These are phyloP conservation scores for Porcisia hertigi DNA, from an alignment of 208 protist species.

Conservation along the genomic window DNA sequence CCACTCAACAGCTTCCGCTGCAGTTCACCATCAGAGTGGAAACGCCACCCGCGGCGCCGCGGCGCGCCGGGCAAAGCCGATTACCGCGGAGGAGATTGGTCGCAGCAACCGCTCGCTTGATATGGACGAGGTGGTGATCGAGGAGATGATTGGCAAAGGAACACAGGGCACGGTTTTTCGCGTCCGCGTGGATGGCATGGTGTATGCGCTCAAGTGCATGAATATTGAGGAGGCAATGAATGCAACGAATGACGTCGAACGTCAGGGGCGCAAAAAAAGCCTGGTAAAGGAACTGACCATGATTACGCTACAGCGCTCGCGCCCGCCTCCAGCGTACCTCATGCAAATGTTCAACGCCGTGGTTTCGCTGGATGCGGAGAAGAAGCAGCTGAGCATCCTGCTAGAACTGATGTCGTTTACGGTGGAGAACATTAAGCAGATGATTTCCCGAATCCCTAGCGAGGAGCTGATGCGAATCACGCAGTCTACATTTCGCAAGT, in stretches of 20 bases:
- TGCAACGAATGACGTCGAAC: constrained; percentile 70
- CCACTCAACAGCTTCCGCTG: constrained; percentile 23
- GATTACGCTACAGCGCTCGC: constrained; percentile 65
- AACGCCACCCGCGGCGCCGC: constrained; percentile 12
- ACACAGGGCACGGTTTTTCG: constrained; percentile 82
- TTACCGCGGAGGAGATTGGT: constrained; percentile 67
- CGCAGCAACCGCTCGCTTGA: constrained; percentile 72
- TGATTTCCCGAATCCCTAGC: constrained; percentile 73
- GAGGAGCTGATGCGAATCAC: constrained; percentile 68
- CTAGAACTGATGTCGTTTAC: constrained; percentile 88
- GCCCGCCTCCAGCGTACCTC: constrained; percentile 51
- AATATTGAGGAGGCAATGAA: constrained; percentile 77
- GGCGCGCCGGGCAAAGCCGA: constrained; percentile 26
- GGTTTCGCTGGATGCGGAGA: constrained; percentile 46
- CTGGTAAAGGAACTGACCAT: constrained; percentile 88
- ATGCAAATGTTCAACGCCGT: constrained; percentile 90
- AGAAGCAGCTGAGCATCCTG: constrained; percentile 74
- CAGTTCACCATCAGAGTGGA: constrained; percentile 6
- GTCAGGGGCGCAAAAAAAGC: constrained; percentile 80
- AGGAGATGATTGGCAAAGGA: constrained; percentile 69
- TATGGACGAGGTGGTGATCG: constrained; percentile 67
- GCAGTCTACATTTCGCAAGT: constrained; percentile 71
- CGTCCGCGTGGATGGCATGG: constrained; percentile 69
- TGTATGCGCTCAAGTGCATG: constrained; percentile 87
- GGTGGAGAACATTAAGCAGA: constrained; percentile 74